Evolutionary conservation across 495 filamentous ascomycete species (phyloP), one percentile per base, ranked within the genome.

Genomic region (Talaromyces wortmannii): DNA sequence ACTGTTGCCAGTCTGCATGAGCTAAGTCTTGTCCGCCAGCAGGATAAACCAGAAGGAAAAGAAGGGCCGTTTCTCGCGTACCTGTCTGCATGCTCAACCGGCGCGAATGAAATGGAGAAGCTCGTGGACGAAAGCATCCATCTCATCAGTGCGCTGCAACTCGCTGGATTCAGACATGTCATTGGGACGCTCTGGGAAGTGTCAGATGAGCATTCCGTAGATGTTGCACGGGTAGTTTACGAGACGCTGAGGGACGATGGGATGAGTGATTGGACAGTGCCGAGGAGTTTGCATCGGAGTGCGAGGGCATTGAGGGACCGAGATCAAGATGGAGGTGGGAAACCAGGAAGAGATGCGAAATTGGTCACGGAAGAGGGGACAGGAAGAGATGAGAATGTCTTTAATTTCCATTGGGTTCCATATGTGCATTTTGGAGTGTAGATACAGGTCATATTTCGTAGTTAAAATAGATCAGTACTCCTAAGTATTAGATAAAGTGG

Each of bases 121-220:
- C 56, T 69, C 31, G 30, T 55, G 8, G 71, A 74, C 45, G 71
- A 75, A 44, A 58, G 46, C 2, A 62, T 74, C 31, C 69, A 74
- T 51, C 55, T 74, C 2, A 61, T 67, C 7, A 62, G 52, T 33
- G 68, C 62, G 1, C 73, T 45, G 40, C 69, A 74, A 51, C 56
- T 73, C 8, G 68, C 69, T 0, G 68, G 68, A 0, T 74, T 73
- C 47, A 59, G 59, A n/a, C 66, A 71, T 53, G 68, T 65, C 0
- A 57, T 69, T 31, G 69, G 67, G 4, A 60, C 65, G 3, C 52
- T 73, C 0, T 73, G 67, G 70, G 48, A 52, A 18, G 64, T 71
- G 5, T 29, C 58, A 3, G 63, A 62, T 36, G 12, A 57, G 46
- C 13, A 23, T 31, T 66, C 66, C 45, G 59, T 67, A 15, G 52